Evolutionary conservation across 345 rosid species (phyloP).

Genomic region (Cardamine occulta): DNA sequence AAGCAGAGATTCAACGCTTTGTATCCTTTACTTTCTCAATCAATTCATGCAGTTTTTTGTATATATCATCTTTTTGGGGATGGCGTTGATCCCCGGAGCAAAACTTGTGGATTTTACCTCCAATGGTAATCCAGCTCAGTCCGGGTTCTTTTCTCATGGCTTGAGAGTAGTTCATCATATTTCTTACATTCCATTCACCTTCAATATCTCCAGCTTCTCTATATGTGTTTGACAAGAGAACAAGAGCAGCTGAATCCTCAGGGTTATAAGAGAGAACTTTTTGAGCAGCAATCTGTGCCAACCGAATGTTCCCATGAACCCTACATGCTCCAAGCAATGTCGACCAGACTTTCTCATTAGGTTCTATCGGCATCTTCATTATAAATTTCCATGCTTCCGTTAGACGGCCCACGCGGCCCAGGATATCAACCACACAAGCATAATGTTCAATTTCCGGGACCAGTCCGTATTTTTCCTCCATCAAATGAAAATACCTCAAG

Average conservation of each 20-base stretch:
- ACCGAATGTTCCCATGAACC: slow-evolving; percentile 54
- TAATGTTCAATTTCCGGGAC: slow-evolving; percentile 60
- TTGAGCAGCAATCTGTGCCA: slow-evolving; percentile 60
- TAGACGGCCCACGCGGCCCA: slow-evolving; percentile 62
- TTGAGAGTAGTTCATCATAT: slow-evolving; percentile 47
- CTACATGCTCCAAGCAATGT: slow-evolving; percentile 66
- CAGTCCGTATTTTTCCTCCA: slow-evolving; percentile 47
- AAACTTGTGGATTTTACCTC: slow-evolving; percentile 48
- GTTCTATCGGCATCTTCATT: slow-evolving; percentile 52
- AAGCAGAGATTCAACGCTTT: slow-evolving; percentile 2
- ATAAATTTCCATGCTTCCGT: slow-evolving; percentile 60
- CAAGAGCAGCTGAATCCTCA: slow-evolving; percentile 51
- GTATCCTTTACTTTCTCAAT: slow-evolving; percentile 30
- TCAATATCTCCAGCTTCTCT: slow-evolving; percentile 53
- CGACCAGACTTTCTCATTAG: slow-evolving; percentile 59
- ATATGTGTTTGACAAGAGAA: slow-evolving; percentile 59
- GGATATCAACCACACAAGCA: slow-evolving; percentile 70
- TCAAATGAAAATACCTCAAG: slow-evolving; percentile 48
- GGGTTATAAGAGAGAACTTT: slow-evolving; percentile 49
- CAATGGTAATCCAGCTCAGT: slow-evolving; percentile 57
- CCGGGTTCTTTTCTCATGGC: slow-evolving; percentile 62
- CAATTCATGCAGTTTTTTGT: slow-evolving; percentile 43
- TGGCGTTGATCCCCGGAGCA: slow-evolving; percentile 50
- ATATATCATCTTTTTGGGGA: slow-evolving; percentile 45
- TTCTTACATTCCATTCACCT: slow-evolving; percentile 47